Base-by-base conservation (phyloP, 345 rosid species). In the Brassica juncea region DNA sequence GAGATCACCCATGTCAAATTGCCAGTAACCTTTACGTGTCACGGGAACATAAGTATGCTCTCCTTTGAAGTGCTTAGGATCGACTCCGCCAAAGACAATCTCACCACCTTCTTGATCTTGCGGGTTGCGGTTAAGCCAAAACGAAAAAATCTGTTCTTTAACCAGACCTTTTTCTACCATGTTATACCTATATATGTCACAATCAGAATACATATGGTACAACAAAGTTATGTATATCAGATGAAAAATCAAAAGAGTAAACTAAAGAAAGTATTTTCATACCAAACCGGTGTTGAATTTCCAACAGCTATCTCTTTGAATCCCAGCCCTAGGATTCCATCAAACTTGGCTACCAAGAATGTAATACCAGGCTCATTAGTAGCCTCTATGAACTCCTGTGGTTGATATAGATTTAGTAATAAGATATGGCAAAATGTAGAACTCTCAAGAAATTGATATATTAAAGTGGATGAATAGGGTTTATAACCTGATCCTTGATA, bases 1-100 rank as follows among this genome's bases (percentile, higher is more conserved):
- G 77, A 94, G 92, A 83, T 94, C 97, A 71, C 91, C 94, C 97
- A 91, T 87, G 62, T 94, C 91, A 69, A 94, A 94, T 85, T 92
- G 99, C 99, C 99, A 95, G 71, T 93, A 95, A 72, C 99, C 99
- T 81, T 91, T 90, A 77, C 68, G 88, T 16, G 98, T 88, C 72
- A 94, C 98, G 0, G 98, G 98, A 49, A 92, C 99, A 83, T 84
- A 88, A 28, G 95, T 92, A 81, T 94, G 99, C 81, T 91, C 85
- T 47, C 97, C 99, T 86, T 81, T 88, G 72, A 77, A 90, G 74
- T 91, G 99, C 57, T 86, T 86, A 30, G 95, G 78, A 76, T 91
- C 98, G 37, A 88, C 76, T 52, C 97, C 99, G 7, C 98, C 99
- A 75, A 94, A 91, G 31, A 94, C 94, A 84, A 94, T 80, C 82